Percentiles rank a stretch among this genome's conserved stretches.
These are phyloP conservation scores for Mycena vitilis DNA, from an alignment of 768 basidiomycete species.

Conservation along the genomic window DNA sequence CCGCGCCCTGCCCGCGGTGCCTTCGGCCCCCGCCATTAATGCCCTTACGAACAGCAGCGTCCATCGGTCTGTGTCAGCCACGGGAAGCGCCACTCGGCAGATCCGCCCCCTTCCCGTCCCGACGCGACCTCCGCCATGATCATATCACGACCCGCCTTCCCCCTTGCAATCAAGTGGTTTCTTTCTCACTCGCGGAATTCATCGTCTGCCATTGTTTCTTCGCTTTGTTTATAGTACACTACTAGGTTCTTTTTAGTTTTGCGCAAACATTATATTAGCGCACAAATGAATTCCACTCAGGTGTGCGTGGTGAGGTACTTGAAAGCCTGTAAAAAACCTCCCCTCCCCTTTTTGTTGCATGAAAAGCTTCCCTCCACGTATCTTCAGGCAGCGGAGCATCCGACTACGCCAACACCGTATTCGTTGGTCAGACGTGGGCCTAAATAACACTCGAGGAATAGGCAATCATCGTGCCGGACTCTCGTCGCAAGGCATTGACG, in stretches of 20 bases:
- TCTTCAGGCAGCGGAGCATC: too few species aligned
- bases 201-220: background rate
- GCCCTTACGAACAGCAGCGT: background rate
- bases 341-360: too few species aligned
- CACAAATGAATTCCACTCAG: background rate
- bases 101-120: conserved; percentile 29
- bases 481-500: too few species aligned
- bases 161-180: background rate
- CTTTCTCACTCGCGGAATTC: background rate
- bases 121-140: background rate
- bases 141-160: background rate
- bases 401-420: too few species aligned
- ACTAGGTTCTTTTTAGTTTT: background rate
- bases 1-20: conserved; percentile 25
- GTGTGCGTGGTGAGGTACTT: too few species aligned
- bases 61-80: background rate
- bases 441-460: too few species aligned
- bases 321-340: too few species aligned
- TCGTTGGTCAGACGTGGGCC: too few species aligned
- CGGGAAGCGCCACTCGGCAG: background rate
- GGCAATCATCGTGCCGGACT: too few species aligned
- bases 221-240: background rate
- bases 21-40: background rate
- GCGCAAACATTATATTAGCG: background rate
- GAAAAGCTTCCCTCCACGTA: too few species aligned